Evolutionary conservation across 805 yeast species (phyloP), one percentile per base, ranked within the genome.

Genomic region (Nakazawaea holstii): DNA sequence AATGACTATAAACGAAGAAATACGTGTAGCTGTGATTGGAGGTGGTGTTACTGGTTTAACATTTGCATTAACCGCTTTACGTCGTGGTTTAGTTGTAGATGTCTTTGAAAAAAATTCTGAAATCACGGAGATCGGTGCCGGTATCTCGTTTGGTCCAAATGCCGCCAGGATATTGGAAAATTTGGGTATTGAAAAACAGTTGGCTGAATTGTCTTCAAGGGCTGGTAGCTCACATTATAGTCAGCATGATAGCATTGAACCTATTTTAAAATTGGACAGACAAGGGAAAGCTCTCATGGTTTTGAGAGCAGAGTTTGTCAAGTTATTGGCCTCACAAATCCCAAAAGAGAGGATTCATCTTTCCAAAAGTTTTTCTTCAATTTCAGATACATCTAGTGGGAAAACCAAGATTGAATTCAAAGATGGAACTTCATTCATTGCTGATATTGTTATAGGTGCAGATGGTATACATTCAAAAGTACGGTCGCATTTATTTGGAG

Each of bases 401-500:
- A 35, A 33, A 26, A 30, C 33, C n/a, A 28, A 13, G 2, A 14
- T 42, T 17, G 32, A 24, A 17, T 30, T 42, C 27, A 31, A 42
- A 27, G 17, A 36, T 20, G 45, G 45, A 8, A 30, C 26, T 9
- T 13, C 27, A 11, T 33, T 17, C 31, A n/a, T 8, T 4, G 45
- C 39, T 15, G 45, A 42, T 17, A n/a, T 42, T 5, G 13, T 42
- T 13, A 20, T 42, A 2, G 45, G 39, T 17, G 45, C 45, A 17
- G 45, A 42, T 42, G 45, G 45, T 35, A 30, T 42, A n/a, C 38
- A 42, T 15, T 42, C 45, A 30, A 30, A n/a, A 30, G 11, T 30
- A n/a, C 11, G 33, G n/a, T 10, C 33, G 4, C 33, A 30, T 30
- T 30, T 30, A 11, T 30, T 30, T 30, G 33, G 33, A 11, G 33